Evolutionary conservation across 192 early-diverging fungal species (phyloP).

Genomic region (Thoreauomyces humboldtii): DNA sequence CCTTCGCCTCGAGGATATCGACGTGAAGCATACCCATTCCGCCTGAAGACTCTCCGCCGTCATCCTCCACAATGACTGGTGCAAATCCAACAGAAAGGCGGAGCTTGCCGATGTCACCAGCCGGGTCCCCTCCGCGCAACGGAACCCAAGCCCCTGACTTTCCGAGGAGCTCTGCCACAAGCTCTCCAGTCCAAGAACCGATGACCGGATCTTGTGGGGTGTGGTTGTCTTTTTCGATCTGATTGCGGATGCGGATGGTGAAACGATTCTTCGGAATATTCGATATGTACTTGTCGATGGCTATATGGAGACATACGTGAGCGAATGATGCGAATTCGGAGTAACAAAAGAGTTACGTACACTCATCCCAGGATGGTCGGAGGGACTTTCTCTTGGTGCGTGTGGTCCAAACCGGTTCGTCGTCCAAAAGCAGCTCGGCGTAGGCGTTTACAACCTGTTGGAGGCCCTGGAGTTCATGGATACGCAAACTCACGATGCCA

Average conservation of each 20-base stretch:
- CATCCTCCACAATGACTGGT: slow-evolving; percentile 34
- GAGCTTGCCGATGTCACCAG: slow-evolving; percentile 2
- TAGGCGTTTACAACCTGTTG: slow-evolving; percentile 23
- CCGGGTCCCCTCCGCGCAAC: background rate
- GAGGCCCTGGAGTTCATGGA: slow-evolving; percentile 44
- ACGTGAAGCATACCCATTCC: slow-evolving; percentile 41
- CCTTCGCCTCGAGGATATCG: slow-evolving; percentile 51
- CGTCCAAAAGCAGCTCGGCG: slow-evolving; percentile 48
- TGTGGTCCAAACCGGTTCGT: slow-evolving; percentile 36
- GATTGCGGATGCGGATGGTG: slow-evolving; percentile 18
- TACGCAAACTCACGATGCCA: slow-evolving; percentile 52
- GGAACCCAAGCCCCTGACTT: slow-evolving; percentile 11
- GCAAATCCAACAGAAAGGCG: slow-evolving; percentile 25
- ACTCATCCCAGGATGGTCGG: slow-evolving; percentile 34
- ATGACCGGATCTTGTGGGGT: slow-evolving; percentile 30
- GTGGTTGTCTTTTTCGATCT: slow-evolving; percentile 13
- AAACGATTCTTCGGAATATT: slow-evolving; percentile 5
- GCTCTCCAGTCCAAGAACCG: slow-evolving; percentile 38
- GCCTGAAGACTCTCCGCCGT: slow-evolving; percentile 42
- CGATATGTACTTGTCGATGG: slow-evolving; percentile 34
- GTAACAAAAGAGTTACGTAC: background rate
- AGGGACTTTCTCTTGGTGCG: slow-evolving; percentile 33
- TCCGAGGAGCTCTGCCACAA: slow-evolving; percentile 33
- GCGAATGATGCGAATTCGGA: background rate
- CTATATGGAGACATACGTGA: background rate